Evolutionary conservation across 2,329 filamentous ascomycete species (phyloP), one percentile per base, ranked within the genome.

Genomic region (Pseudocercospora macadamiae): DNA sequence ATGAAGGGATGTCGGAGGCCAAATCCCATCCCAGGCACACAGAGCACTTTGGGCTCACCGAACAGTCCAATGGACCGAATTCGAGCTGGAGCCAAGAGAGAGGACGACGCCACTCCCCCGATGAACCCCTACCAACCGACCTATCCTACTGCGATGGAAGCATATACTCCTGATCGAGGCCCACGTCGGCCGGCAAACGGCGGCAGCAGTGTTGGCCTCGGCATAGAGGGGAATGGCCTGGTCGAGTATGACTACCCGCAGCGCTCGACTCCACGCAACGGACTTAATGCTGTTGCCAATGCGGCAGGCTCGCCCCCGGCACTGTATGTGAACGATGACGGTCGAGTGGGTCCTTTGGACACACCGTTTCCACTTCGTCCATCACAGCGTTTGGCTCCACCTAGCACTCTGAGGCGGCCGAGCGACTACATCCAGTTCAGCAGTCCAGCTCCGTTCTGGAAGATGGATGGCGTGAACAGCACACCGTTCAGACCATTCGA

Each of bases 381-480:
- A 23, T 71, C 68, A 16, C 90, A 90, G 26, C 85, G 84, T 66
- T 82, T 93, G 37, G 89, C 88, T 1, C 91, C 91, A 26, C 90
- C 90, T 0, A 92, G 89, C 68, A 93, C 90, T 4, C 86, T 89
- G 4, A 89, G 93, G 71, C 82, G 90, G 55, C 91, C 91, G 8
- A 93, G 89, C 70, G 89, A 92, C 69, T 90, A 91, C 73, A 91
- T 93, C 84, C 89, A 90, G 30, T 92, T 91, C 45, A 91, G 88
- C 66, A 92, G 89, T 28, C 91, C 91, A 0, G 91, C 91, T 1
- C 90, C 90, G 0, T 95, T 96, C 74, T 96, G 91, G 91, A 92
- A 90, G 73, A 95, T 90, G 74, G 87, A 89, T 37, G 89, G 92
- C 64, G 84, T 85, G 23, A 90, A 86, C 73, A 93, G 89, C 1